Evolutionary conservation across 2,329 filamentous ascomycete genomes (phyloP).

Genomic region (Thielaviopsis ethacetica): DNA sequence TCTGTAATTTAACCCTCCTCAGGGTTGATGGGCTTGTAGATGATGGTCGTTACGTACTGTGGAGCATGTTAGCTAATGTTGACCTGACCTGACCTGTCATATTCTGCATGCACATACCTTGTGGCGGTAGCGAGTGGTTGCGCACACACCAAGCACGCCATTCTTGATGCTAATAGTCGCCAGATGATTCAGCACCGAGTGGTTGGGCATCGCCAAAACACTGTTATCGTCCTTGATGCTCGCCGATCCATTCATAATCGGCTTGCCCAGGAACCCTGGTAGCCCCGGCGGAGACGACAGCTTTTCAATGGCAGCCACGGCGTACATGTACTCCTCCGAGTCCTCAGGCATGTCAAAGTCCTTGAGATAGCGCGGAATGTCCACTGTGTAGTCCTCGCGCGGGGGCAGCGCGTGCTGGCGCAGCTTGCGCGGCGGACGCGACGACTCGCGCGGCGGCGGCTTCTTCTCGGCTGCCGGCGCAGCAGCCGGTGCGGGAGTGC

Average conservation of each 20-base stretch:
- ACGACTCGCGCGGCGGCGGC: constrained; percentile 24
- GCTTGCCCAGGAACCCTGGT: constrained; percentile 83
- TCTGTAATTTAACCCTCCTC: constrained; percentile 3
- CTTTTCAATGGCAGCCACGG: constrained; percentile 58
- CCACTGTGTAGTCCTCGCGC: constrained; percentile 46
- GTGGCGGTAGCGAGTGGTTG: constrained; percentile 91
- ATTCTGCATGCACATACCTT: constrained; percentile 42
- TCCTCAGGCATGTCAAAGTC: constrained; percentile 81
- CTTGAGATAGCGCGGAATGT: constrained; percentile 69
- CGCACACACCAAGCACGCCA: constrained; percentile 84
- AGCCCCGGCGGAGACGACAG: constrained; percentile 71
- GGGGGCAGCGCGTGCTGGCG: constrained; percentile 40
- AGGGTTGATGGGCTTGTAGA: constrained; percentile 73
- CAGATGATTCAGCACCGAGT: constrained; percentile 90
- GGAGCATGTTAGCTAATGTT: not conserved
- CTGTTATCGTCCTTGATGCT: constrained; percentile 97
- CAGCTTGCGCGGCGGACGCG: constrained; percentile 20
- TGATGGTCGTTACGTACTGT: constrained; percentile 91
- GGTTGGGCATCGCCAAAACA: constrained; percentile 79
- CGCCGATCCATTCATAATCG: constrained; percentile 79
- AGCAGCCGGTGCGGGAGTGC: constrained; percentile 11
- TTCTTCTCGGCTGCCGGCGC: constrained; percentile 16
- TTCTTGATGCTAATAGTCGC: constrained; percentile 98
- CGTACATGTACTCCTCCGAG: constrained; percentile 54
- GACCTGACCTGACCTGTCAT: not conserved